Evolutionary conservation across 176 grass and related monocot genomes (phyloP).

Genomic region (Musa schizocarpa): DNA sequence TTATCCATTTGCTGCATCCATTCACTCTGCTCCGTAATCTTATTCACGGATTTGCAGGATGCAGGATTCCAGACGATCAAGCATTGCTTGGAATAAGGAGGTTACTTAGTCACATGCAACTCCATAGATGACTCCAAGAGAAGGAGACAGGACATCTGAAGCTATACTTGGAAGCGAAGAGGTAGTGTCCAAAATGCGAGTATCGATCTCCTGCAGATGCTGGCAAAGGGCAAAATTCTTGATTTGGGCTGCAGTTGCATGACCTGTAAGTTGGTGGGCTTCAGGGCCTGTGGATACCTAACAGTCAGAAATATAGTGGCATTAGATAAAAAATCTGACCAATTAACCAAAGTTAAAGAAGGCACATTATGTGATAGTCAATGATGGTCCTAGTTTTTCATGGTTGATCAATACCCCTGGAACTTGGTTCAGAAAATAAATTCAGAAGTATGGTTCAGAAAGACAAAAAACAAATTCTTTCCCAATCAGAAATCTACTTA

Average conservation of each 20-base stretch:
- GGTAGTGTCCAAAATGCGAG: constrained; percentile 49
- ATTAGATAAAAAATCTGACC: neutral
- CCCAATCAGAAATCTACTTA: too few species aligned
- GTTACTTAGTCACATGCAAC: constrained; percentile 85
- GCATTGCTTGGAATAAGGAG: constrained; percentile 76
- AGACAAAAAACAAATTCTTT: too few species aligned
- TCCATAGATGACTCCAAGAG: constrained; percentile 63
- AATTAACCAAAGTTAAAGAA: too few species aligned
- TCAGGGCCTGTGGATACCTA: constrained; percentile 91
- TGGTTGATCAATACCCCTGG: too few species aligned
- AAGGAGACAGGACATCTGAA: constrained; percentile 60
- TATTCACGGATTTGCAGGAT: constrained; percentile 84
- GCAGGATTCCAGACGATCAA: constrained; percentile 64
- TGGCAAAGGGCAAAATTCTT: constrained; percentile 92
- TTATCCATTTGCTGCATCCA: constrained; percentile 61
- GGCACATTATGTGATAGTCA: too few species aligned
- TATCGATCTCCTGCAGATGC: constrained; percentile 89
- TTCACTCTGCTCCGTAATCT: constrained; percentile 47
- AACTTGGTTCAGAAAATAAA: too few species aligned
- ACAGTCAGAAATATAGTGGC: neutral
- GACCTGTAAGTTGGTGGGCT: constrained; percentile 66
- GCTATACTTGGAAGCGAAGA: constrained; percentile 58
- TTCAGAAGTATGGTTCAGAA: too few species aligned
- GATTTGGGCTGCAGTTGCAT: constrained; percentile 65
- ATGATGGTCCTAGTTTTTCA: too few species aligned